Conservation (phyloP, 1,139 yeast species). For the Wickerhamiella infanticola region DNA sequence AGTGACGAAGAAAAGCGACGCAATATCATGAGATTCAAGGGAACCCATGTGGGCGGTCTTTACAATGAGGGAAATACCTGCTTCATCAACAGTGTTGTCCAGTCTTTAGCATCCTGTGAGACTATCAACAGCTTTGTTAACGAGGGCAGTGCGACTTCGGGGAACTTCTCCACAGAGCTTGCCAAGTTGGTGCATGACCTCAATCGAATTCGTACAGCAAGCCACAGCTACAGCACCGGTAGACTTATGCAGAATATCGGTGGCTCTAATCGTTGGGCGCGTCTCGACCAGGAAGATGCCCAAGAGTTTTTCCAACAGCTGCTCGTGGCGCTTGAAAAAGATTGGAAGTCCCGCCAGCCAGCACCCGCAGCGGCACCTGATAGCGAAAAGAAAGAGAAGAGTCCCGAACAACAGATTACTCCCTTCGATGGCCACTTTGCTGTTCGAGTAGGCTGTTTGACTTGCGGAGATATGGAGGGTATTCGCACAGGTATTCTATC, state of each 20-base stretch:
- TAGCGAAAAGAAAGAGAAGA: conserved; percentile 1
- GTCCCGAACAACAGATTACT: conserved; percentile 35
- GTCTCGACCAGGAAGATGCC: conserved; percentile 88
- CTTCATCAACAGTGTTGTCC: conserved; percentile 82
- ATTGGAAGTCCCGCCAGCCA: conserved; percentile 22
- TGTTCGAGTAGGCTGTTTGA: conserved; percentile 74
- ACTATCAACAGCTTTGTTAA: conserved; percentile 45
- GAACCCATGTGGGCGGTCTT: conserved; percentile 50
- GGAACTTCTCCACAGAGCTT: conserved; percentile 13
- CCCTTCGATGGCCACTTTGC: conserved; percentile 85
- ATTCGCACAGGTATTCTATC: conserved; percentile 68
- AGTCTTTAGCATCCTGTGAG: conserved; percentile 62
- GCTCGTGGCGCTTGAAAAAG: conserved; percentile 56
- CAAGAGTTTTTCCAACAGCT: conserved; percentile 84
- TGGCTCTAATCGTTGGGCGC: conserved; percentile 60
- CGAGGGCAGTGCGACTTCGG: conserved; percentile 13
- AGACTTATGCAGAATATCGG: conserved; percentile 56
- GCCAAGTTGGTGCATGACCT: conserved; percentile 21
- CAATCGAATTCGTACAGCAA: conserved; percentile 21
- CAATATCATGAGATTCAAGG: conserved; percentile 17
- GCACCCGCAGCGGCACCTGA: neutral
- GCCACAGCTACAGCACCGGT: conserved; percentile 44
- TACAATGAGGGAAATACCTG: conserved; percentile 87
- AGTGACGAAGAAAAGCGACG: conserved; percentile 16
- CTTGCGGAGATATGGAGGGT: conserved; percentile 90